Base-by-base conservation (phyloP, 148 eudicot genomes). In the Pouteria glomerata region DNA sequence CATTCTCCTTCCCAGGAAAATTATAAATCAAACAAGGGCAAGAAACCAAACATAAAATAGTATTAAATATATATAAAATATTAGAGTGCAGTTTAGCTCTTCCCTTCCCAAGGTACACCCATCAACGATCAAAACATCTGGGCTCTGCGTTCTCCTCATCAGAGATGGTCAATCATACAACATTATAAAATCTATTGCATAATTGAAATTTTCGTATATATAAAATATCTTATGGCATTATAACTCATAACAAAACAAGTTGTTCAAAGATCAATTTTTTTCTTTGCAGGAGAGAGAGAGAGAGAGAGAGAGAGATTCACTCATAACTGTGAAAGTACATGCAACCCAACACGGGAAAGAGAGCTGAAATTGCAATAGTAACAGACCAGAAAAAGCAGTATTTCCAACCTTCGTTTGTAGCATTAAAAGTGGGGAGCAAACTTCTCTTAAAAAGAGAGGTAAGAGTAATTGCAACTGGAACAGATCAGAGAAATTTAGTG, bases 21-120 rank as follows among this genome's bases (percentile, higher is more conserved):
- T 13, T 23, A 69, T 27, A 51, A 55, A 69, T 33, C 3, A 50
- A 44, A 29, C 15, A 56, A 71, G 27, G 16, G 15, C 4, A 47
- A 21, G 24, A 50, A 39, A 37, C 52, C 1, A 57, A 6, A 58
- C n/a, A n/a, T n/a, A n/a, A 30, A 71, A 55, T 37, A 24, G 2
- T 18, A 26, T 11, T 27, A 12, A 2, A 41, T 41, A 63, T 45
- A 42, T n/a, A n/a, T n/a, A n/a, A 8, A 31, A 39, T n/a, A 15
- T 18, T 29, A 59, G 21, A 16, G 52, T 63, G 61, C 27, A 30
- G 16, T 70, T 63, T 26, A 57, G 31, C 10, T 64, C 45, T 80
- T 76, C 31, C 63, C 57, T 80, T 80, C 76, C 83, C 83, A 59
- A 80, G 56, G 77, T 67, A 78, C 74, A 62, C 51, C 52, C 68